Base-by-base conservation (phyloP, 2,329 filamentous ascomycete genomes). In the Diaporthe aspalathi region DNA sequence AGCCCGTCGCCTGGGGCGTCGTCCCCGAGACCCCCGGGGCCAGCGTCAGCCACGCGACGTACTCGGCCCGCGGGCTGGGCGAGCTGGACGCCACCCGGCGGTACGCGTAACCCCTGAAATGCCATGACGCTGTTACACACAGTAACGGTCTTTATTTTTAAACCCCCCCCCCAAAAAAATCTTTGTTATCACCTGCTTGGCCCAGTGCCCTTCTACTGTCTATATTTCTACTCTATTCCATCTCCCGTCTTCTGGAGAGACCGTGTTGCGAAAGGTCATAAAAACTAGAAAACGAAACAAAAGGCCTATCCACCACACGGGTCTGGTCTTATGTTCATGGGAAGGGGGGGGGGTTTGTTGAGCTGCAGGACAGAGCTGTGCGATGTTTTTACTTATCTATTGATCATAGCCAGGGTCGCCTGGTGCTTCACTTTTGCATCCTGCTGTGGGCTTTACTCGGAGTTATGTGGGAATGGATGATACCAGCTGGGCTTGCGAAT, bases 1-100 rank as follows among this genome's bases (percentile, higher is more conserved):
- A 78, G 74, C 75, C 77, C 32, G 77, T 88, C 9, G 77, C 78
- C 35, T 88, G 84, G 84, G 86, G 86, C 3, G 83, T 85, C 40
- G 81, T 87, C 40, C 76, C 79, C 35, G 81, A 83, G 67, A 80
- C 80, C 6, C 74, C 77, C 2, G 83, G 80, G 16, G 79, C 80
- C 71, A 77, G 79, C 38, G 79, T 83, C 45, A 82, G 83, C 14
- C 83, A 85, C 49, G 84, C 84, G 70, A 81, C 81, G 3, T 87
- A 85, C 73, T 83, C 84, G 29, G 80, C 79, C 8, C 78, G 78
- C n/a, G 76, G 76, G 22, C 76, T 81, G 1, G 78, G 77, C 12
- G 73, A 76, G 22, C 74, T 85, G 32, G 81, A 82, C 67, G 77
- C 77, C 5, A 77, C 77, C 49, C 79, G 78, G 70, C 79, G 79